phyloP scores from a whole-genome alignment of 768 basidiomycete genomes.

The Gloeostereum incarnatum region DNA sequence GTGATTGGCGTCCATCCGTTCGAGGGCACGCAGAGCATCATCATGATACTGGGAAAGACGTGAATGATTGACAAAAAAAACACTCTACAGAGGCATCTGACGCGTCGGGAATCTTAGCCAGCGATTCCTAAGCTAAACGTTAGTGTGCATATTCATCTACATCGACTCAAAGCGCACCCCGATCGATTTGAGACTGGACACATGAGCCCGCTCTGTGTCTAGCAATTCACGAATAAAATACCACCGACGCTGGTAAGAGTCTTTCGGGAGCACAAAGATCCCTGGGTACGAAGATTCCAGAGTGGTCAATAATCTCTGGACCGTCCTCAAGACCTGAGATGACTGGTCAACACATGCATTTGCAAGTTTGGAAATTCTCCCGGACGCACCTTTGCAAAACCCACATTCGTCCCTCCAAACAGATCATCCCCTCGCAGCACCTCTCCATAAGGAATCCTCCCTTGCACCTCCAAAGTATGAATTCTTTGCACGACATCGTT shows the following conservation, averaged over 20 bases:
- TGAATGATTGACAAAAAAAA: constrained; percentile 18
- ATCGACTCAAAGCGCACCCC: constrained; percentile 15
- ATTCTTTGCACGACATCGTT: constrained; percentile 24
- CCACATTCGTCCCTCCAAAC: constrained; percentile 17
- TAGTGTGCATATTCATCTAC: not conserved
- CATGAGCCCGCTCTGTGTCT: constrained; percentile 22
- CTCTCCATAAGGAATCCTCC: constrained; percentile 25
- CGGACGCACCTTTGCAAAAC: constrained; percentile 23
- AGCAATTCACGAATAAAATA: constrained; percentile 20
- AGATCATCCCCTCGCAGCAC: constrained; percentile 28
- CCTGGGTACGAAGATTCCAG: constrained; percentile 27
- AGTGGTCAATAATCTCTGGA: constrained; percentile 21
- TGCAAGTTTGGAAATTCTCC: not conserved
- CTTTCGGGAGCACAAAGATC: constrained; percentile 19
- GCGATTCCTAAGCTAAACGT: constrained; percentile 18
- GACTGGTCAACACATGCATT: not conserved
- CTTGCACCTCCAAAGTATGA: constrained; percentile 22
- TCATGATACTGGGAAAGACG: constrained; percentile 18
- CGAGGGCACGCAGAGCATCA: constrained; percentile 9
- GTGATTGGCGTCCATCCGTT: not conserved
- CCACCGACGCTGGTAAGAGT: constrained; percentile 14
- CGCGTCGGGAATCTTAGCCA: constrained; percentile 17
- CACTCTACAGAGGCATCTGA: constrained; percentile 13
- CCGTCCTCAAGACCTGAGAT: constrained; percentile 22
- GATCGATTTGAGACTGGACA: constrained; percentile 16